phyloP scores from a whole-genome alignment of 163 green algal species.

The Chlamydomonas reinhardtii region DNA sequence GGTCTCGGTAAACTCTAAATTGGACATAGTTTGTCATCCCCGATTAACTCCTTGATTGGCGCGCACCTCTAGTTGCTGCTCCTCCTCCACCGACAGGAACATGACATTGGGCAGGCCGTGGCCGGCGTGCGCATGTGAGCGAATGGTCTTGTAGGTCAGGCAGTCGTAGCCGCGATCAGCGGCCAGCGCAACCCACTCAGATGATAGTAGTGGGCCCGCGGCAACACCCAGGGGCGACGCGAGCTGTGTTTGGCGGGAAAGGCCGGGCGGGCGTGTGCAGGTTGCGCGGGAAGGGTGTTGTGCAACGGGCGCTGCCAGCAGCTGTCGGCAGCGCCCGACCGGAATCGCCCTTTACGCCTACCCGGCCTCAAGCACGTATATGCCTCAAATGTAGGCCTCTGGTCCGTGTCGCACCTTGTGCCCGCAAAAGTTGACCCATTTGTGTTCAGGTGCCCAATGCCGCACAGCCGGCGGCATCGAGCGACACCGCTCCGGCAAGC shows the following conservation, averaged over 20 bases:
- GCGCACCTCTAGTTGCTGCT: constrained; percentile 27
- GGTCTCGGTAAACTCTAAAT: no score
- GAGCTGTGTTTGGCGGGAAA: constrained; percentile 21
- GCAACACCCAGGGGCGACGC: constrained; percentile 49
- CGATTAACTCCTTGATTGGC: no score
- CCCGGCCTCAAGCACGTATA: neutral
- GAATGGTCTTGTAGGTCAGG: constrained; percentile 58
- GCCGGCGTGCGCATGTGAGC: constrained; percentile 30
- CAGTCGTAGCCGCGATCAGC: constrained; percentile 43
- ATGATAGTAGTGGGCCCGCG: constrained; percentile 50
- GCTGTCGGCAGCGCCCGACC: no score
- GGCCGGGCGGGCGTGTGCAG: neutral
- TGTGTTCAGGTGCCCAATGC: neutral
- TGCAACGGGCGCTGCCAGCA: neutral
- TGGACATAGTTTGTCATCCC: no score
- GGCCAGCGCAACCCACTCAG: constrained; percentile 45
- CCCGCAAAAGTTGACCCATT: constrained; percentile 52
- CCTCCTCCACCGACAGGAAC: constrained; percentile 20
- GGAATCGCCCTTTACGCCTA: neutral
- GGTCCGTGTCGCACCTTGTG: constrained; percentile 18
- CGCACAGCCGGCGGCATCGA: neutral
- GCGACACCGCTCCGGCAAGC: constrained; percentile 1
- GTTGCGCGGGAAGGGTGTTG: neutral
- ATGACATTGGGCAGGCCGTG: constrained; percentile 56
- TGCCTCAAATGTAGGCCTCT: neutral